Conservation (phyloP, 352 stramenopile genomes). For the Pythium pectinolyticum region DNA sequence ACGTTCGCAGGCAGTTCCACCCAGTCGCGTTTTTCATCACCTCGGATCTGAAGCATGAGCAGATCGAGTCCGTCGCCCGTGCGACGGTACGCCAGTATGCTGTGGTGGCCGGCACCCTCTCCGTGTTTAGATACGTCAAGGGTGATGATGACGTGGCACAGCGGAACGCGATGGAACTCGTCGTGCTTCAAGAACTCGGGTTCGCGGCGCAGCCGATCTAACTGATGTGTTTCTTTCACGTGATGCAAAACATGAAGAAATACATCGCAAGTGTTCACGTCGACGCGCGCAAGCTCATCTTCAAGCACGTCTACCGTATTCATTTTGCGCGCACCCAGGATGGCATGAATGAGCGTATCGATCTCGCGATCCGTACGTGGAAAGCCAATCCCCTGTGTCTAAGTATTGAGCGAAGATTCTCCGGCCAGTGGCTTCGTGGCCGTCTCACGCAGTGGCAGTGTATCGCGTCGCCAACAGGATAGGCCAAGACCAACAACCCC, state of each 20-base stretch:
- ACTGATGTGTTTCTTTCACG: conserved; percentile 30
- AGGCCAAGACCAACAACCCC: conserved; percentile 17
- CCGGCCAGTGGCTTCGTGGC: neutral
- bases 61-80: neutral
- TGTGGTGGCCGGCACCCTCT: neutral
- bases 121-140: neutral
- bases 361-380: neutral
- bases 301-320: conserved; percentile 19
- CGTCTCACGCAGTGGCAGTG: conserved; percentile 15
- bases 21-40: conserved; percentile 9
- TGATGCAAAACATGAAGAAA: conserved; percentile 16
- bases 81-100: conserved; percentile 1
- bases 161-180: conserved; percentile 3
- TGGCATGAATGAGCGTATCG: no score
- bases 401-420: neutral
- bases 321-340: conserved; percentile 8
- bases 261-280: neutral
- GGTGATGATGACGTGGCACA: conserved; percentile 1
- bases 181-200: no score
- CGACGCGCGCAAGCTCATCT: conserved; percentile 1
- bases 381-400: neutral
- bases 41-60: neutral
- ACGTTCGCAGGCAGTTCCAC: conserved; percentile 3
- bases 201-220: no score
- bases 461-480: conserved; percentile 1